phyloP scores from a whole-genome alignment of 2,329 filamentous ascomycete species.

The Cladophialophora immunda region DNA sequence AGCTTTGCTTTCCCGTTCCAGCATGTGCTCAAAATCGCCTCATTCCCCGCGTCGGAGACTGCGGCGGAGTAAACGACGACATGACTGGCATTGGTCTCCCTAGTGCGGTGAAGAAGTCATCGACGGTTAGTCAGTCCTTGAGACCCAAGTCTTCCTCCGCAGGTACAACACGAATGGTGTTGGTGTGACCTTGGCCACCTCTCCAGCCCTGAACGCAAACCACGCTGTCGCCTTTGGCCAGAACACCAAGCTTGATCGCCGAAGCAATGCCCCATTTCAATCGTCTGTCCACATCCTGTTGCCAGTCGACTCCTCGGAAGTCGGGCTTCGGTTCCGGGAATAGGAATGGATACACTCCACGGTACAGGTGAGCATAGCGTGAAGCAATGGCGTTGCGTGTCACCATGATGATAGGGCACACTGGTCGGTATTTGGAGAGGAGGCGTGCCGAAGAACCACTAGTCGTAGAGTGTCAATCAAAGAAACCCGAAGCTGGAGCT shows the following conservation, averaged over 20 bases:
- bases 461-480: conserved; percentile 38
- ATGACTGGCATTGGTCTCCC: conserved; percentile 28
- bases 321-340: conserved; percentile 95
- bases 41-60: conserved; percentile 23
- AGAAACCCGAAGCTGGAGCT: not conserved
- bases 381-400: conserved; percentile 85
- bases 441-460: conserved; percentile 93
- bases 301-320: conserved; percentile 81
- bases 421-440: conserved; percentile 96
- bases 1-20: not conserved
- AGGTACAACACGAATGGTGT: conserved; percentile 65
- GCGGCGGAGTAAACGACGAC: conserved; percentile 27
- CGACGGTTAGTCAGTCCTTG: conserved; percentile 38
- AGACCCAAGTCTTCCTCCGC: conserved; percentile 51
- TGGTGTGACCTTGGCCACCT: conserved; percentile 73
- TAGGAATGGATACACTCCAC: conserved; percentile 96
- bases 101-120: conserved; percentile 33
- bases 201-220: conserved; percentile 74
- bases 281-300: conserved; percentile 96
- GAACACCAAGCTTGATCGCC: conserved; percentile 81
- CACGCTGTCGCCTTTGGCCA: conserved; percentile 78
- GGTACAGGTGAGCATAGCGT: conserved; percentile 92
- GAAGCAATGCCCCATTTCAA: conserved; percentile 96
- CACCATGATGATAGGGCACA: conserved; percentile 99
- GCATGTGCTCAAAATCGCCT: conserved; percentile 6